Evolutionary conservation across 1,284 basidiomycete genomes (phyloP).

Genomic region (Tetrapyrgos nigripes): DNA sequence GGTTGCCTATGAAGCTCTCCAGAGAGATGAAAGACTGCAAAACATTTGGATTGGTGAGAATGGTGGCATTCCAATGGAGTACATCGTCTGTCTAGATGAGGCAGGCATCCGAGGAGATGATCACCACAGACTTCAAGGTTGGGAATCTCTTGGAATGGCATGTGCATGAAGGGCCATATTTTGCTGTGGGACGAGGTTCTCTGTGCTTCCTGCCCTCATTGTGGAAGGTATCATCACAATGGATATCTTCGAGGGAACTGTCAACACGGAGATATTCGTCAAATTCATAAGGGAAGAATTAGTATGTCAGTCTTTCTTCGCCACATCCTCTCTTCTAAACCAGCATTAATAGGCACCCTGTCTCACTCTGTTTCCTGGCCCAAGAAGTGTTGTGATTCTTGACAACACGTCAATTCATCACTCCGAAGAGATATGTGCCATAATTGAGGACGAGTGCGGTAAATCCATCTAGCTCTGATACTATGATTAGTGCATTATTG

Average conservation of each 20-base stretch:
- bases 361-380: slow-evolving; percentile 2
- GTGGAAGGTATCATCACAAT: slow-evolving; percentile 32
- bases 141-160: slow-evolving; percentile 2
- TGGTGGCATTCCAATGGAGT: slow-evolving; percentile 24
- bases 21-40: slow-evolving; percentile 32
- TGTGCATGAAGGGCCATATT: slow-evolving; percentile 16
- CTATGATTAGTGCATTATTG: neutral
- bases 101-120: slow-evolving; percentile 18
- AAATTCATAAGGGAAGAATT: slow-evolving; percentile 31
- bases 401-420: slow-evolving; percentile 1
- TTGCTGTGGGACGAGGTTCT: slow-evolving; percentile 7
- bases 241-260: slow-evolving; percentile 38
- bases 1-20: slow-evolving; percentile 25
- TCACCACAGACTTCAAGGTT: slow-evolving; percentile 12
- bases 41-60: slow-evolving; percentile 32
- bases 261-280: slow-evolving; percentile 33
- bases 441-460: slow-evolving; percentile 3
- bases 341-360: neutral
- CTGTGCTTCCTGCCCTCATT: slow-evolving; percentile 12
- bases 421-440: neutral
- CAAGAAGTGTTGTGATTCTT: slow-evolving; percentile 1
- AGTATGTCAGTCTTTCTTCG: slow-evolving; percentile 19
- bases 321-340: neutral
- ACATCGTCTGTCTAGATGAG: slow-evolving; percentile 38
- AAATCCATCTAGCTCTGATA: neutral